Evolutionary conservation across 2,329 filamentous ascomycete genomes (phyloP).

Genomic region (Ceratocystiopsis minuta): DNA sequence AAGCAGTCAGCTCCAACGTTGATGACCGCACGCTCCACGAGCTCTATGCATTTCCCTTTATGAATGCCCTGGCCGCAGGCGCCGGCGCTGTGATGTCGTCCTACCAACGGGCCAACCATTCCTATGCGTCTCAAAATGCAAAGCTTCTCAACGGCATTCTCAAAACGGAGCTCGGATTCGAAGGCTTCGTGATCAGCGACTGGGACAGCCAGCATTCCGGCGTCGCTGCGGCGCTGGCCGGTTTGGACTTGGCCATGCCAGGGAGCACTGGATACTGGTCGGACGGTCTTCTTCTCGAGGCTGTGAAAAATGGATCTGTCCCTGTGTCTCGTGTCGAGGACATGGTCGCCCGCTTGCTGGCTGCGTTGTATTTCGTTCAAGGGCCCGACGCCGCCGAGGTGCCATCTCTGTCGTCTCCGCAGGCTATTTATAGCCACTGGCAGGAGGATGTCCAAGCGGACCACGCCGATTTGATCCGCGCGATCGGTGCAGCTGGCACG

Average conservation of each 20-base stretch:
- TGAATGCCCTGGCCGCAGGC: slow-evolving; percentile 39
- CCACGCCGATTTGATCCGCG: slow-evolving; percentile 29
- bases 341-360: slow-evolving; percentile 52
- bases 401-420: slow-evolving; percentile 35
- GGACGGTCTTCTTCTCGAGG: slow-evolving; percentile 15
- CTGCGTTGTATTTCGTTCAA: slow-evolving; percentile 21
- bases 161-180: slow-evolving; percentile 48
- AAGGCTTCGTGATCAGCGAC: slow-evolving; percentile 43
- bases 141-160: slow-evolving; percentile 43
- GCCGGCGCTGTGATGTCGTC: slow-evolving; percentile 32
- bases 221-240: slow-evolving; percentile 46
- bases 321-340: slow-evolving; percentile 55
- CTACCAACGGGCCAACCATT: slow-evolving; percentile 49
- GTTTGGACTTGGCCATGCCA: slow-evolving; percentile 73
- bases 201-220: slow-evolving; percentile 52
- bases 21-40: slow-evolving; percentile 44
- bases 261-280: slow-evolving; percentile 17
- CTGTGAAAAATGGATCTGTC: slow-evolving; percentile 46
- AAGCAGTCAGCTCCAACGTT: slow-evolving; percentile 38
- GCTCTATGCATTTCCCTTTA: slow-evolving; percentile 46
- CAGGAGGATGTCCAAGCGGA: slow-evolving; percentile 28
- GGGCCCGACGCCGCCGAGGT: slow-evolving; percentile 19
- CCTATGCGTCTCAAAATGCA: slow-evolving; percentile 47
- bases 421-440: too few relatives aligned
- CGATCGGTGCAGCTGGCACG: slow-evolving; percentile 37